These are phyloP conservation scores for Paratinospora sagittata DNA, from an alignment of 164 flowering plant species.

Conservation along the genomic window DNA sequence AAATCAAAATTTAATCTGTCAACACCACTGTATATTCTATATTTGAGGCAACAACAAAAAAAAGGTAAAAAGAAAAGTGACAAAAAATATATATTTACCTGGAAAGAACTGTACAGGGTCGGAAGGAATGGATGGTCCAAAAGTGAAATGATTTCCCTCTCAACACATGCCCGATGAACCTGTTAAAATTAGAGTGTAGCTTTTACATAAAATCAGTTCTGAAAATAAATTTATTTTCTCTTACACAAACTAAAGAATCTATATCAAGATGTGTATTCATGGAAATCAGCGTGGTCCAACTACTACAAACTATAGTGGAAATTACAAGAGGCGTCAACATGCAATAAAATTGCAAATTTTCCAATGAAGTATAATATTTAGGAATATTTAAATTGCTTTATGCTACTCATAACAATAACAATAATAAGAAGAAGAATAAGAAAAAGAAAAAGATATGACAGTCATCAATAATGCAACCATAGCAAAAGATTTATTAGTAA, in stretches of 20 bases:
- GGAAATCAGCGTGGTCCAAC: too few species aligned
- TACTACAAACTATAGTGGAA: neutral
- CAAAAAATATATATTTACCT: conserved; percentile 38
- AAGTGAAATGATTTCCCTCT: conserved; percentile 81
- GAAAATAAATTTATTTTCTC: neutral
- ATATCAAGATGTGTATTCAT: neutral
- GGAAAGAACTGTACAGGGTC: conserved; percentile 79
- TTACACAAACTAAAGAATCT: neutral
- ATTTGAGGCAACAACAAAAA: neutral
- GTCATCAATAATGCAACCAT: too few species aligned
- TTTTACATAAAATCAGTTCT: neutral
- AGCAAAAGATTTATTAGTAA: neutral
- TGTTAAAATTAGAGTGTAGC: conserved; percentile 17
- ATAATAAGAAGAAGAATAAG: too few species aligned
- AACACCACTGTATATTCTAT: neutral
- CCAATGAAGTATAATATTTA: neutral
- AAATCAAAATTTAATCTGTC: neutral
- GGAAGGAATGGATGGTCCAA: conserved; percentile 99
- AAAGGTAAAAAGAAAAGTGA: neutral
- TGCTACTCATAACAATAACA: neutral
- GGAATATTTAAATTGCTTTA: neutral
- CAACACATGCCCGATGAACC: conserved; percentile 96
- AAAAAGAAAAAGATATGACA: too few species aligned
- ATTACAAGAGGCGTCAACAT: neutral
- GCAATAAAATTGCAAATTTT: neutral